These are phyloP conservation scores for Parachaetomium inaequale DNA, from an alignment of 495 filamentous ascomycete genomes.

Conservation along the genomic window DNA sequence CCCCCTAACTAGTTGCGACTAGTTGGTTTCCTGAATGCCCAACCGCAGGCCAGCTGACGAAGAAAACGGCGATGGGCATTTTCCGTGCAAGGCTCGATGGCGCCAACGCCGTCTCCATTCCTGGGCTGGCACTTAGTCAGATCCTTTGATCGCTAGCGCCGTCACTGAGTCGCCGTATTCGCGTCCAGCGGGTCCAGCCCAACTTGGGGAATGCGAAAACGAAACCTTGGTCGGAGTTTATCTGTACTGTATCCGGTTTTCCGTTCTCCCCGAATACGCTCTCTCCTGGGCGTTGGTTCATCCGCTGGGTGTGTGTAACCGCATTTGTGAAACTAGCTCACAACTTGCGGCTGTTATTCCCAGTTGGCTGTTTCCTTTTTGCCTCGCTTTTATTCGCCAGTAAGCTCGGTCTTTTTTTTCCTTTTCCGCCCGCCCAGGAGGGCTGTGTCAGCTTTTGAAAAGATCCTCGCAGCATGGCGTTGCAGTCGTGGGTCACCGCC, in stretches of 20 bases:
- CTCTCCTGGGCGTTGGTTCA: background rate
- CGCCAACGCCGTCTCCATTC: background rate
- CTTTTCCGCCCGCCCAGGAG: background rate
- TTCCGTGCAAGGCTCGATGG: background rate
- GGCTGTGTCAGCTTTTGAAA: background rate
- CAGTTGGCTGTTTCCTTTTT: background rate
- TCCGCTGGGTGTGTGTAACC: background rate
- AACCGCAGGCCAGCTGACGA: no score
- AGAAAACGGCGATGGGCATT: no score
- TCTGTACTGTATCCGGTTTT: background rate
- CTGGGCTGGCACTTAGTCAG: slow-evolving; percentile 16
- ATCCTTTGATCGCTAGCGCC: slow-evolving; percentile 18
- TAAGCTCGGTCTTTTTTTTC: background rate
- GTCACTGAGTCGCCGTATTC: slow-evolving; percentile 23
- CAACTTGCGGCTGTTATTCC: background rate
- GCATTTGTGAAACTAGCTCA: background rate
- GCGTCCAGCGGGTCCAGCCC: background rate
- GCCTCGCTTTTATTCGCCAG: background rate
- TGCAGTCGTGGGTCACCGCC: background rate
- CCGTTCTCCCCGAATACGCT: background rate
- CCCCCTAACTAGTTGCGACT: background rate
- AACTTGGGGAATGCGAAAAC: slow-evolving; percentile 3
- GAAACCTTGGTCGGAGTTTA: background rate
- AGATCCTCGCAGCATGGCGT: slow-evolving; percentile 1
- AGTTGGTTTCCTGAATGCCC: no score